These are phyloP conservation scores for Castanea mollissima DNA, from an alignment of 306 rosid species.

Conservation along the genomic window DNA sequence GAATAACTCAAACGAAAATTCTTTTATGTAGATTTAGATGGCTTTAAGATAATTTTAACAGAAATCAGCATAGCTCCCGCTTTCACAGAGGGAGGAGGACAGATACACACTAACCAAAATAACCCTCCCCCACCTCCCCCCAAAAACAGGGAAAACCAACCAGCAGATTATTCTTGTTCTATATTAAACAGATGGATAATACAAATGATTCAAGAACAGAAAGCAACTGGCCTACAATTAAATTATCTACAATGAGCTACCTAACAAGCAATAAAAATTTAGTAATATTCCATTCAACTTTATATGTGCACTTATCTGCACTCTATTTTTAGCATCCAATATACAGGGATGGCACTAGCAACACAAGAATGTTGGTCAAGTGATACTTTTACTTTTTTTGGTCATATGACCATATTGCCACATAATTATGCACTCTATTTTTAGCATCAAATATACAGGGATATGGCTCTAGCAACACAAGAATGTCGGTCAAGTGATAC, in stretches of 20 bases:
- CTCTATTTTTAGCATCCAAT: neutral
- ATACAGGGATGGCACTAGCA: neutral
- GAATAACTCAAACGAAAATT: slow-evolving; percentile 32
- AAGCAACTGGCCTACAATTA: neutral
- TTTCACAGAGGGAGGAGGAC: neutral
- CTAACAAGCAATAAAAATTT: neutral
- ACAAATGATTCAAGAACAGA: neutral
- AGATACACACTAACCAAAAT: neutral
- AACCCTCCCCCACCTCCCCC: neutral
- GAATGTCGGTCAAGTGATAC: neutral
- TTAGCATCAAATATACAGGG: neutral
- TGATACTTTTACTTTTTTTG: neutral
- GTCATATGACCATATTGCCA: neutral
- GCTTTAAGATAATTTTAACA: slow-evolving; percentile 12
- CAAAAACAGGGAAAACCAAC: neutral
- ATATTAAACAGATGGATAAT: neutral
- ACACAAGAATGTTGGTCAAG: neutral
- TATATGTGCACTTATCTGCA: neutral
- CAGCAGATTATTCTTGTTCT: neutral
- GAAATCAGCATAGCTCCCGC: neutral
- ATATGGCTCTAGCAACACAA: neutral
- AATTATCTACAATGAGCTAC: neutral
- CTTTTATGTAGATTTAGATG: slow-evolving; percentile 19
- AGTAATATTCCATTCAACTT: neutral
- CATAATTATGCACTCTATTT: neutral